Percentiles rank a stretch among this genome's conserved stretches.
These are phyloP conservation scores for Massarina eburnea DNA, from an alignment of 2,329 filamentous ascomycete species.

Conservation along the genomic window DNA sequence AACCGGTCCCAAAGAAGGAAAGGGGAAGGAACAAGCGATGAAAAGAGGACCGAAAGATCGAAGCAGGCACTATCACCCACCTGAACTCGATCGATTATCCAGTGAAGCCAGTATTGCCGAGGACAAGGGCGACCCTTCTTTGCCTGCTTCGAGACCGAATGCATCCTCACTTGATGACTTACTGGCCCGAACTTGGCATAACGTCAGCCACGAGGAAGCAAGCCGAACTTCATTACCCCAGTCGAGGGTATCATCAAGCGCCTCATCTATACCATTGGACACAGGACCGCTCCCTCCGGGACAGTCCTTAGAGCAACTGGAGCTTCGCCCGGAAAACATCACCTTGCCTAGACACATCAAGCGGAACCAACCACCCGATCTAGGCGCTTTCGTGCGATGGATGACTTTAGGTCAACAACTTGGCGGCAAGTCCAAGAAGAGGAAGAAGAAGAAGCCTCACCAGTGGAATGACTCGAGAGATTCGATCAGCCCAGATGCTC, in stretches of 20 bases:
- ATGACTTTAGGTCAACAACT: too few species aligned
- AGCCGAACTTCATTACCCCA: slow-evolving; percentile 1
- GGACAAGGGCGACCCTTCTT: background rate
- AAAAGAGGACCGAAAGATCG: too few species aligned
- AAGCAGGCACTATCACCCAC: too few species aligned
- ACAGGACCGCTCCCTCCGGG: background rate
- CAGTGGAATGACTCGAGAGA: background rate
- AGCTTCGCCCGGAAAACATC: slow-evolving; percentile 1
- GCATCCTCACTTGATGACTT: background rate
- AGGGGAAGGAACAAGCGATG: too few species aligned
- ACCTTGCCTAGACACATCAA: background rate
- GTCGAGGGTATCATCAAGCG: background rate
- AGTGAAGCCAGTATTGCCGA: background rate
- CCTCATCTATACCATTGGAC: background rate
- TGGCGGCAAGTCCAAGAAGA: background rate
- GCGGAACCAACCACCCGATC: background rate
- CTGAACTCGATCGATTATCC: too few species aligned
- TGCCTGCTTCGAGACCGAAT: background rate
- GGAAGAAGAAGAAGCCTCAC: background rate
- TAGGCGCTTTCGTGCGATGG: too few species aligned
- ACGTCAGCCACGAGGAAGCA: background rate
- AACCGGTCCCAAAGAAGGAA: too few species aligned
- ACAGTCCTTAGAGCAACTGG: slow-evolving; percentile 1
- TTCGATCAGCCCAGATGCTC: slow-evolving; percentile 1
- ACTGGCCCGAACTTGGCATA: background rate